Evolutionary conservation across 257 asterid species (phyloP).

Genomic region (Nicotiana otophora): DNA sequence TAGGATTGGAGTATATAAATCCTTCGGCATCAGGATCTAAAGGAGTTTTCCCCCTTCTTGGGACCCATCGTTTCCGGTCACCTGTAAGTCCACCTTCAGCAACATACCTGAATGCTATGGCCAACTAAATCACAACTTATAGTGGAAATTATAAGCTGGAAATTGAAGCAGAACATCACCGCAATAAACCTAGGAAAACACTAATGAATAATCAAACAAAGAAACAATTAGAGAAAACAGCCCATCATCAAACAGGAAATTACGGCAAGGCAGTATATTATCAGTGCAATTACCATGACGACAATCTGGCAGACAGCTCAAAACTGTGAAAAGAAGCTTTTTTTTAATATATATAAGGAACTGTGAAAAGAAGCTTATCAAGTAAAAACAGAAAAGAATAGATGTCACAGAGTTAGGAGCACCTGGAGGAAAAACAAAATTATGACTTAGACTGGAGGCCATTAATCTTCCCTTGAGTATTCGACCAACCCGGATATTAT

Average conservation of each 20-base stretch:
- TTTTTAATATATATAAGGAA: too few relatives aligned
- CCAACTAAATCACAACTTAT: conserved; percentile 23
- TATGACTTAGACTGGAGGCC: not conserved
- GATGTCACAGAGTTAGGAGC: not conserved
- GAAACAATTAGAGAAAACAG: conserved; percentile 1
- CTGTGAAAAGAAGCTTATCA: not conserved
- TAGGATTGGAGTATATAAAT: conserved; percentile 76
- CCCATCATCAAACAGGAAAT: conserved; percentile 1
- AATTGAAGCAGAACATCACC: not conserved
- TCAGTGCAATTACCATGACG: not conserved
- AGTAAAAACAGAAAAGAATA: not conserved
- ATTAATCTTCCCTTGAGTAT: not conserved
- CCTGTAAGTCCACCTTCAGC: conserved; percentile 99
- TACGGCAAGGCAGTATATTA: not conserved
- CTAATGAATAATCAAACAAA: not conserved
- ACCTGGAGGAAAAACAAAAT: not conserved
- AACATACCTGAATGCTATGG: conserved; percentile 58
- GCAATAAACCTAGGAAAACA: not conserved
- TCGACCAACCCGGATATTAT: not conserved
- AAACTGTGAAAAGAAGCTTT: not conserved
- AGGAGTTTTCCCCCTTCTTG: conserved; percentile 95
- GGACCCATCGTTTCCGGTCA: conserved; percentile 97
- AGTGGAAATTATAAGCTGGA: not conserved
- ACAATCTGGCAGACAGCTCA: not conserved
- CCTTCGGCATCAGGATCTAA: conserved; percentile 97